Percentiles rank a stretch among this genome's conserved stretches.
These are phyloP conservation scores for Citrullus mucosospermus DNA, from an alignment of 306 rosid species.

Conservation along the genomic window DNA sequence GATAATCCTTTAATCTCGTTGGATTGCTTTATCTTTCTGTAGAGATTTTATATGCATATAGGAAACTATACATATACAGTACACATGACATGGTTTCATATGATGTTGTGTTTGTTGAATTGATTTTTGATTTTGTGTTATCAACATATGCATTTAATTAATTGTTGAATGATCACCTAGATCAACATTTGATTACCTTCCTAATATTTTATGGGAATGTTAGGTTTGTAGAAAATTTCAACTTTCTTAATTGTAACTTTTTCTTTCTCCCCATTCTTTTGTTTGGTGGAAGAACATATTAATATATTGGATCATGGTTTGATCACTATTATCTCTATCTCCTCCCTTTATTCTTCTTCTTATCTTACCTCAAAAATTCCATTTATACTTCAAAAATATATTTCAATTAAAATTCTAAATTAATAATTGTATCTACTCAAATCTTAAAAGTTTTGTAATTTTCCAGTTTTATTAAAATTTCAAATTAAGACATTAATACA, in stretches of 20 bases:
- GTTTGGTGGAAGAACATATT: not conserved
- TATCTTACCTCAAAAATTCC: no score
- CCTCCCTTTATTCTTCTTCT: no score
- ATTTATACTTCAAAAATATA: no score
- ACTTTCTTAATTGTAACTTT: not conserved
- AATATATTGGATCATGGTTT: not conserved
- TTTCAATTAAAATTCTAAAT: no score
- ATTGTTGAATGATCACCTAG: not conserved
- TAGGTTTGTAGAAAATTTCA: not conserved
- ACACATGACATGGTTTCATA: not conserved
- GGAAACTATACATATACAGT: not conserved
- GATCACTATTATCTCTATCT: not conserved
- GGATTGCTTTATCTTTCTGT: conserved; percentile 84
- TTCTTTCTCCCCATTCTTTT: not conserved
- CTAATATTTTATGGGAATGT: conserved; percentile 6
- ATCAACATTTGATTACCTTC: not conserved
- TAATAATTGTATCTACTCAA: no score
- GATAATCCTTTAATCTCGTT: conserved; percentile 72
- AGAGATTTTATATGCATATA: conserved; percentile 17
- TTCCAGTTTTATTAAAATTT: no score
- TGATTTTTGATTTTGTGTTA: not conserved
- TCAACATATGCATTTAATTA: not conserved
- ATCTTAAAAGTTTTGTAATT: no score
- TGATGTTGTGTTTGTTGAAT: not conserved
- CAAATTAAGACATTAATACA: no score